A percentile compares a stretch with the other conserved stretches of the same genome.
These are phyloP conservation scores for Corylus heterophylla DNA, from an alignment of 306 rosid species.

Conservation along the genomic window DNA sequence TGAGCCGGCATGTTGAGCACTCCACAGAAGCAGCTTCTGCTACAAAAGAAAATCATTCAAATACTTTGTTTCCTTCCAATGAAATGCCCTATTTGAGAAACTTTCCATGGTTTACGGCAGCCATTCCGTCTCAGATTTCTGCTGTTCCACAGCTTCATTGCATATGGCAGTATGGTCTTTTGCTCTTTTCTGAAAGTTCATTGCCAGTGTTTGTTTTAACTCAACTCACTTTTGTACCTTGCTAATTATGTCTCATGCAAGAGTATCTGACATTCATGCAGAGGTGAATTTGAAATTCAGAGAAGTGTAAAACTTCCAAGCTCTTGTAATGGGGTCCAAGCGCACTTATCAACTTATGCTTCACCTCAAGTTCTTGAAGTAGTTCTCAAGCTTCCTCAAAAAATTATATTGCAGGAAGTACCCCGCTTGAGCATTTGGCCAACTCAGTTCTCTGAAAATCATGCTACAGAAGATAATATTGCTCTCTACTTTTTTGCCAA, in stretches of 20 bases:
- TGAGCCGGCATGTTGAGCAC: not conserved
- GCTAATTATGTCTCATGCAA: slow-evolving; percentile 4
- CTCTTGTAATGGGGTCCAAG: slow-evolving; percentile 38
- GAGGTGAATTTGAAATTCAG: slow-evolving; percentile 42
- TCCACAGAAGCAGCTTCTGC: too few species aligned
- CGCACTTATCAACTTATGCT: slow-evolving; percentile 36
- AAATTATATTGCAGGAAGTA: slow-evolving; percentile 35
- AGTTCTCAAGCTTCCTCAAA: slow-evolving; percentile 32
- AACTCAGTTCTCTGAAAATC: slow-evolving; percentile 22
- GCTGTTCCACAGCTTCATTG: slow-evolving; percentile 16
- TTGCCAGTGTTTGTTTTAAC: slow-evolving; percentile 1
- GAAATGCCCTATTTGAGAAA: too few species aligned
- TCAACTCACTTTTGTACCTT: not conserved
- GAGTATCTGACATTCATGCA: slow-evolving; percentile 21
- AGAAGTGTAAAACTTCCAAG: slow-evolving; percentile 1
- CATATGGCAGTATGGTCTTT: slow-evolving; percentile 37
- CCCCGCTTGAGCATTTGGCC: slow-evolving; percentile 46
- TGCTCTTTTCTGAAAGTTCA: slow-evolving; percentile 13
- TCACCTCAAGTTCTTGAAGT: slow-evolving; percentile 28
- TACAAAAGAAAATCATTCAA: too few species aligned
- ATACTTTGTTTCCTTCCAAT: too few species aligned
- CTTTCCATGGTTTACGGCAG: too few species aligned
- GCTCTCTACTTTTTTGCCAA: slow-evolving; percentile 39
- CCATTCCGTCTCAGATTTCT: not conserved
- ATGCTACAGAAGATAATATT: slow-evolving; percentile 32